A percentile compares a stretch with the other conserved stretches of the same genome.
Conservation (phyloP, 208 protist species). For the Trypanosoma brucei region DNA sequence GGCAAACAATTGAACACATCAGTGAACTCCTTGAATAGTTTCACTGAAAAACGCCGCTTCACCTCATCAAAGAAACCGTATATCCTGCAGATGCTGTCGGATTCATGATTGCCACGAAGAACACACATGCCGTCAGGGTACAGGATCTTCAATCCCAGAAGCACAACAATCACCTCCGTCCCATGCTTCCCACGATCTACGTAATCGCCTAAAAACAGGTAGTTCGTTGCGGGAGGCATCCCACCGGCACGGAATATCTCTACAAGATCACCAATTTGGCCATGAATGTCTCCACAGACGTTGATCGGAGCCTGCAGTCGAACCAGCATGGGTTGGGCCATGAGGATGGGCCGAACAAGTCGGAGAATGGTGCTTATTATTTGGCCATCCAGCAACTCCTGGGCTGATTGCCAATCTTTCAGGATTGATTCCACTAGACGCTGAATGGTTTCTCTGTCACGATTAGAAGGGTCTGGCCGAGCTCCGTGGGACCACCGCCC, state of each 20-base stretch:
- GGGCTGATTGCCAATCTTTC: constrained; percentile 31
- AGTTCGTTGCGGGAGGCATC: constrained; percentile 51
- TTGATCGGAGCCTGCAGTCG: constrained; percentile 69
- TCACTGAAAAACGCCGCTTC: constrained; percentile 53
- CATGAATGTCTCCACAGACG: constrained; percentile 94
- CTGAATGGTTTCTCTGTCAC: constrained; percentile 14
- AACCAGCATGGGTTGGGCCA: constrained; percentile 80
- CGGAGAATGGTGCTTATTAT: constrained; percentile 48
- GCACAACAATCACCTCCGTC: constrained; percentile 42
- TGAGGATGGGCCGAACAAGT: constrained; percentile 45
- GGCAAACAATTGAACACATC: constrained; percentile 54
- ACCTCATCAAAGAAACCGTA: constrained; percentile 91
- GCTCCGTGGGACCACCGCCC: background rate
- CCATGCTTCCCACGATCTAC: constrained; percentile 59
- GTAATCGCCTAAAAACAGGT: constrained; percentile 91
- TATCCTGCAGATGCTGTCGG: constrained; percentile 76
- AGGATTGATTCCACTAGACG: constrained; percentile 31
- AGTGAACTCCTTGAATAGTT: constrained; percentile 60
- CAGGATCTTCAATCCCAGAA: constrained; percentile 75
- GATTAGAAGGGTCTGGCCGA: background rate
- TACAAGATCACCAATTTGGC: constrained; percentile 94
- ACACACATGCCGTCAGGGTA: constrained; percentile 71
- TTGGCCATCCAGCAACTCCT: constrained; percentile 42
- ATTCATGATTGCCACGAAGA: constrained; percentile 92
- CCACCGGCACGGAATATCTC: constrained; percentile 92